Evolutionary conservation across 257 asterid species (phyloP), one percentile per base, ranked within the genome.

Genomic region (Ballota nigra): DNA sequence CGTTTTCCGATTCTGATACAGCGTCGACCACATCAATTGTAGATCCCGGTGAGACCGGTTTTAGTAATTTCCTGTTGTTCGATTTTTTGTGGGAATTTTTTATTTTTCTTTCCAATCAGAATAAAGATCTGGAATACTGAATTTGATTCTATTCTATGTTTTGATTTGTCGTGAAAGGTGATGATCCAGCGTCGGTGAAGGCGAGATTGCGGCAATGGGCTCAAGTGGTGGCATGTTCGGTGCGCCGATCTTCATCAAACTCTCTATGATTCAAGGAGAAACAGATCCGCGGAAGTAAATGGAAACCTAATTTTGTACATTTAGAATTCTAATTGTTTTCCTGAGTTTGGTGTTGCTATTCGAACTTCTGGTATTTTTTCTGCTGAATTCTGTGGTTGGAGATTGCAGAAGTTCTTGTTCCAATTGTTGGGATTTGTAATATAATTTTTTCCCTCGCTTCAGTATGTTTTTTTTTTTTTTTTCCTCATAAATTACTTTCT

Each of bases 171-270:
- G 34, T 66, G 45, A 33, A 71, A 87, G 90, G 79, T 51, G 90
- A 80, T 40, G 83, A 82, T 55, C 83, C 86, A 70, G 83, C 75
- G 71, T 59, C 26, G 4, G 82, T 80, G 81, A 90, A 90, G 82
- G 51, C 65, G 65, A 84, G 67, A 26, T 49, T 90, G 82, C 80
- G 64, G 77, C 92, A 86, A 41, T 90, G 96, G 97, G 94, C 96
- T 20, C 79, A 84, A 77, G 83, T 86, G 78, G 97, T 90, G 79
- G 94, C 88, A 65, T 81, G 86, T 78, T 71, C 83, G n/a, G 81
- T 81, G 74, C 90, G 83, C 8, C 77, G 68, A 62, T 70, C 80
- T 71, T 64, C 81, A 5, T 78, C 80, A 33, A 61, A 69, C 57
- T 68, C 56, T 15, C 53, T 15, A 3, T 15, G 6, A 18, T 28